Evolutionary conservation across 805 yeast species (phyloP), one percentile per base, ranked within the genome.

Genomic region (Nakazawaea anatomiae): DNA sequence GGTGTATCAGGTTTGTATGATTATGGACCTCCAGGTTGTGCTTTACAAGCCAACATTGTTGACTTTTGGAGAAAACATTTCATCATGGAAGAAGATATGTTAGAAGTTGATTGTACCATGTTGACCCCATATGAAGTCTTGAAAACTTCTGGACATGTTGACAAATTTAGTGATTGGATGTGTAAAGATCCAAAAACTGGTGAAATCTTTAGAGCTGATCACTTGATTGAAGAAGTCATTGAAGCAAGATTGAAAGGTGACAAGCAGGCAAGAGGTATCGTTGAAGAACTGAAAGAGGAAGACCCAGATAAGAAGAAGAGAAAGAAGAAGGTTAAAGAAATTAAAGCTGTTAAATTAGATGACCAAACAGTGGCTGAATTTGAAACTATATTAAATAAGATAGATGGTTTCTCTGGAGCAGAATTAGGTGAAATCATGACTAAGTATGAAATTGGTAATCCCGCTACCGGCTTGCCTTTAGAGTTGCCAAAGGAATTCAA

Each of bases 11-110:
- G 99, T 58, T 77, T 94, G 53, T 94, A 89, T 69, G 99, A 94
- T 69, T 94, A 91, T 67, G 99, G 99, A 74, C 99, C 99, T 56
- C 97, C 99, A 68, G 99, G 99, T 56, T 92, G 98, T 75, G 95
- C 98, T 10, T 81, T 94, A 72, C 98, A 92, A 76, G 96, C 97
- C 62, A 92, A 94, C 69, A 79, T 94, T 55, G 76, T 94, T 55
- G 99, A 95, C 65, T 78, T 81, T 46, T 94, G 99, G 99, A 87
- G 98, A 76, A 92, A 91, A 70, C 99, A 94, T 72, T 94, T 94
- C 68, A 84, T 94, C 55, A 75, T 95, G 59, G 98, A 94, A 72
- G 99, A 94, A 74, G 98, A 94, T 65, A 94, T 94, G 98, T 79
- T 91, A 65, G 99, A 94, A 73, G 97, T 94, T 55, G 99, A 95